Evolutionary conservation across 2,329 filamentous ascomycete genomes (phyloP), one percentile per base, ranked within the genome.

Genomic region (Monosporascus sp.): DNA sequence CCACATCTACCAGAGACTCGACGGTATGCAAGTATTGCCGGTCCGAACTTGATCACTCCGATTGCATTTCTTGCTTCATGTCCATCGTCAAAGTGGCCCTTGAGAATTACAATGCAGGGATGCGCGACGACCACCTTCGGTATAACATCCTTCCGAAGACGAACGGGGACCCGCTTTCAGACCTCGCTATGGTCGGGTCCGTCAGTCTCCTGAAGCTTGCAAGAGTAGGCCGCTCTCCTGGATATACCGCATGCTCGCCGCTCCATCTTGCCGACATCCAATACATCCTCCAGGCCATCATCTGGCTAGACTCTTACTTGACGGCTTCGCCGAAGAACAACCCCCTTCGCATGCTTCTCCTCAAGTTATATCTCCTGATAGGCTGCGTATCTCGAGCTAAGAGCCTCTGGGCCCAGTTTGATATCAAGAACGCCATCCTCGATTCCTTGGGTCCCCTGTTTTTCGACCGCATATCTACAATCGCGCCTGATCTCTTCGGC

Each of bases 391-490:
- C 75, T 1, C 70, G 72, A 18, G 77, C 77, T 0, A 68, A 74
- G 24, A 64, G 75, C 37, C 64, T 80, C 2, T 83, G 80, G 79
- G 68, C 72, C 11, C 70, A 70, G 0, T 70, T 82, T 9, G 78
- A 74, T 3, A 75, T 84, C 2, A 84, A 84, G 65, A 74, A 80
- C 22, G 79, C 78, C 0, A 79, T 82, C 27, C 75, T 81, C n/a
- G 80, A 83, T 56, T 77, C 79, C 0, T 70, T 84, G 0, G 79
- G 72, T 3, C 75, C 79, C 0, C 66, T 81, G 1, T 81, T 81
- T 54, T 77, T 79, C 55, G 81, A 84, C 60, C 74, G 81, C 2
- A 65, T 83, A 6, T 78, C 79, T 1, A 77, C 73, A 1, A 63
- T 83, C 2, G 70, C 80, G 0, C 81, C 81, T 0, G 70, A 68